phyloP scores from a whole-genome alignment of 768 basidiomycete species.

The Lanmaoa rubissima region DNA sequence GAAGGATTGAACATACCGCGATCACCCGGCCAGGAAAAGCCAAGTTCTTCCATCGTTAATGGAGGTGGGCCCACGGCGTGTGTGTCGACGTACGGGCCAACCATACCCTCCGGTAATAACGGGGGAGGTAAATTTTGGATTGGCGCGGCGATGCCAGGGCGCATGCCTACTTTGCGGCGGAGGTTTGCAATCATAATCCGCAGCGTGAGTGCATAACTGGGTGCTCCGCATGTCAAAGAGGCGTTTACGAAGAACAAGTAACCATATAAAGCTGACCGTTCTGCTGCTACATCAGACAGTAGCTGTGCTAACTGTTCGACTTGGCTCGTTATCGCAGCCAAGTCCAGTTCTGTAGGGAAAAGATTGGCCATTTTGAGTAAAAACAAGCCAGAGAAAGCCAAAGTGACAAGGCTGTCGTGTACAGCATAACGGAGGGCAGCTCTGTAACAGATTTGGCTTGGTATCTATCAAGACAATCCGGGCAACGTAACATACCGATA shows the following conservation, averaged over 20 bases:
- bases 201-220: conserved; percentile 83
- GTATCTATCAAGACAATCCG: background rate
- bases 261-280: conserved; percentile 51
- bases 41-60: conserved; percentile 84
- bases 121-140: conserved; percentile 53
- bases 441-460: conserved; percentile 36
- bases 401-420: conserved; percentile 88
- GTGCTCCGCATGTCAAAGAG: conserved; percentile 11
- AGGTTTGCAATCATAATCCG: conserved; percentile 93
- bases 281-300: conserved; percentile 89
- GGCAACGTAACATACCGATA: conserved; percentile 57
- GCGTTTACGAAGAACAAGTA: background rate
- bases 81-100: conserved; percentile 53
- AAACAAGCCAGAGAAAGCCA: conserved; percentile 89
- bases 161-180: conserved; percentile 80
- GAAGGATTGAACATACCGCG: conserved; percentile 70
- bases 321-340: conserved; percentile 72
- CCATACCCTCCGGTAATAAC: conserved; percentile 55
- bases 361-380: conserved; percentile 92
- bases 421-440: conserved; percentile 91
- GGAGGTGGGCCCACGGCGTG: conserved; percentile 52
- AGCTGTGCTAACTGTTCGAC: conserved; percentile 90
- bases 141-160: conserved; percentile 46
- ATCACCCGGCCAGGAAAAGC: conserved; percentile 68
- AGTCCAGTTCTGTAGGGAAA: conserved; percentile 82